phyloP scores from a whole-genome alignment of 352 stramenopile species.

The Phytophthora pini region DNA sequence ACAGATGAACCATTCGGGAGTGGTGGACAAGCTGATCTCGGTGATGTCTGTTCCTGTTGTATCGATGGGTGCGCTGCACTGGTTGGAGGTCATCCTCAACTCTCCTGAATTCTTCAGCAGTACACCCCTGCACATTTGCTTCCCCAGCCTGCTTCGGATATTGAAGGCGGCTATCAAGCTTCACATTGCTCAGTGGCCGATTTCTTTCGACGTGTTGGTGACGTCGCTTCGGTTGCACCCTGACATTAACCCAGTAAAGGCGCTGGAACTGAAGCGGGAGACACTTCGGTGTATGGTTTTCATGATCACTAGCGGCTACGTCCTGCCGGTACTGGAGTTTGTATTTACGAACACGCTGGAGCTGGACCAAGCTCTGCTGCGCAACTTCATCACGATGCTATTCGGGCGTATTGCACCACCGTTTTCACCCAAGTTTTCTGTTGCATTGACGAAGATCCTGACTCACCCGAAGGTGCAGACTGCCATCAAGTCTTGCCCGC shows the following conservation, averaged over 20 bases:
- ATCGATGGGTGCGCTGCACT: slow-evolving; percentile 88
- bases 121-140: slow-evolving; percentile 86
- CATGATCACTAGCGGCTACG: slow-evolving; percentile 89
- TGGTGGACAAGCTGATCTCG: slow-evolving; percentile 80
- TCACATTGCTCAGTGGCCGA: slow-evolving; percentile 84
- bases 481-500: slow-evolving; percentile 79
- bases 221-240: slow-evolving; percentile 75
- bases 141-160: slow-evolving; percentile 80
- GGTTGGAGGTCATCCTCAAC: slow-evolving; percentile 79
- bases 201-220: slow-evolving; percentile 82
- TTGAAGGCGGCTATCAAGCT: slow-evolving; percentile 81
- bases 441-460: slow-evolving; percentile 74
- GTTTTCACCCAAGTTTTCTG: slow-evolving; percentile 81
- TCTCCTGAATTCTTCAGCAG: slow-evolving; percentile 83
- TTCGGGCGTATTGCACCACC: slow-evolving; percentile 76
- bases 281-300: slow-evolving; percentile 88
- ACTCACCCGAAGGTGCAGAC: slow-evolving; percentile 88
- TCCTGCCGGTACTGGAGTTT: slow-evolving; percentile 86
- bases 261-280: slow-evolving; percentile 84
- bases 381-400: slow-evolving; percentile 87
- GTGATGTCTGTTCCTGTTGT: slow-evolving; percentile 84
- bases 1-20: slow-evolving; percentile 88
- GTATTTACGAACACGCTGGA: slow-evolving; percentile 81
- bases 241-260: slow-evolving; percentile 87
- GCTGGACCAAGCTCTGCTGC: slow-evolving; percentile 83